Evolutionary conservation across 371 early-diverging fungal genomes (phyloP), one percentile per base, ranked within the genome.

Genomic region (Mucor velutinosus): DNA sequence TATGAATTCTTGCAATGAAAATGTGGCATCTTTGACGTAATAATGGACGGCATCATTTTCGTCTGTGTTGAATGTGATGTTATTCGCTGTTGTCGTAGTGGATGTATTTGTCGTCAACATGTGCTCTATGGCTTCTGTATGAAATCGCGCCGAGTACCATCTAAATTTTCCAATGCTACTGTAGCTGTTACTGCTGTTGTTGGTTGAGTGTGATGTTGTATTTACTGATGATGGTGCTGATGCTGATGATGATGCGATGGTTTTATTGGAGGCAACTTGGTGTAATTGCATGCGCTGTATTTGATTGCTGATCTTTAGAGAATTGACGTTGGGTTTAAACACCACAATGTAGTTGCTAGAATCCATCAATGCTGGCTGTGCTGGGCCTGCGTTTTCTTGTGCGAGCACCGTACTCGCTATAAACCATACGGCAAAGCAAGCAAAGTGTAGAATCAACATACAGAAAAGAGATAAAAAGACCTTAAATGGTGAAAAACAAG

Each of bases 1-100:
- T 29, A 81, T 69, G 56, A 80, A 69, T 43, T 78, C 83, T 43
- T 83, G 83, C 21, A 77, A 39, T 8, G 76, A 77, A 58, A 83
- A 72, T 8, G 63, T 53, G 0, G 70, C 69, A 67, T 83, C 81
- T 64, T 77, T 74, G 4, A 77, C 74, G 65, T 74, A 80, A 58
- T 83, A 83, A 61, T 80, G 77, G 3, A 83, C 70, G 15, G 71
- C 59, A 51, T 25, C 23, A 4, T 25, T 51, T 14, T 71, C 66
- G 25, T 61, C 43, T 0, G 37, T 17, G 10, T 37, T 37, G 19
- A 29, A 23, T n/a, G 27, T 29, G n/a, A 58, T 7, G 14, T 21
- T 29, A 12, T 35, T 25, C 17, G 49, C 58, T n/a, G 25, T 30
- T n/a, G 25, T 30, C 8, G 53, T 60, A 29, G 47, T 56, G 10